phyloP scores from a whole-genome alignment of 177 flowering plant species.

The Telopea speciosissima region DNA sequence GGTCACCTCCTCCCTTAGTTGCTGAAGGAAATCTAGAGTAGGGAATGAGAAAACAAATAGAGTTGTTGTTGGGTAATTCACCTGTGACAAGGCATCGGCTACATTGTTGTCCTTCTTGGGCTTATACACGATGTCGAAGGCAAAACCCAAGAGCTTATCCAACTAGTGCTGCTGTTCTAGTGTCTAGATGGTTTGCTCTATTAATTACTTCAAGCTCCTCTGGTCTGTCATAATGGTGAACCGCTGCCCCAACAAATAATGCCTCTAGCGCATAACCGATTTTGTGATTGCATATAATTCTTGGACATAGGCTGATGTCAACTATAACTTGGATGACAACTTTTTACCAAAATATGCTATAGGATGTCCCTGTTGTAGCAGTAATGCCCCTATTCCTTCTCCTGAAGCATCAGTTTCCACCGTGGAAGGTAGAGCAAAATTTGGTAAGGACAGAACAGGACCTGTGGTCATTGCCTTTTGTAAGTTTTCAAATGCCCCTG shows the following conservation, averaged over 20 bases:
- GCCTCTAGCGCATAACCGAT: background rate
- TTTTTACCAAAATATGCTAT: conserved; percentile 5
- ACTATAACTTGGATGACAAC: background rate
- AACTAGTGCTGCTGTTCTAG: background rate
- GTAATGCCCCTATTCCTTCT: conserved; percentile 1
- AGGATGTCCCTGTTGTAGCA: conserved; percentile 3
- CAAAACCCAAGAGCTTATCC: too few species aligned
- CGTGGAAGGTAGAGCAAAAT: background rate
- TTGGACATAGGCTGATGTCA: background rate
- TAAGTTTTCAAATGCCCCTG: too few species aligned
- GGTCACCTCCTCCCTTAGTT: background rate
- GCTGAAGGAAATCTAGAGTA: too few species aligned
- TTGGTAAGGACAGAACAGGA: background rate
- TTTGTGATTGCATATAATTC: background rate
- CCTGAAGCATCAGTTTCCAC: conserved; percentile 4
- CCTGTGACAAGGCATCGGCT: background rate
- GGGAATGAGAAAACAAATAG: background rate
- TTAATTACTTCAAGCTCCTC: background rate
- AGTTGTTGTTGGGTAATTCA: too few species aligned
- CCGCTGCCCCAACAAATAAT: background rate
- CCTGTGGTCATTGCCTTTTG: too few species aligned
- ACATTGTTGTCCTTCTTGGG: background rate
- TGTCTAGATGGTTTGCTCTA: background rate
- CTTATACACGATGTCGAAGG: too few species aligned
- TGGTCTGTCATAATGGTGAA: conserved; percentile 3